Conservation (phyloP, 1,284 basidiomycete genomes). For the Wallemia mellicola region DNA sequence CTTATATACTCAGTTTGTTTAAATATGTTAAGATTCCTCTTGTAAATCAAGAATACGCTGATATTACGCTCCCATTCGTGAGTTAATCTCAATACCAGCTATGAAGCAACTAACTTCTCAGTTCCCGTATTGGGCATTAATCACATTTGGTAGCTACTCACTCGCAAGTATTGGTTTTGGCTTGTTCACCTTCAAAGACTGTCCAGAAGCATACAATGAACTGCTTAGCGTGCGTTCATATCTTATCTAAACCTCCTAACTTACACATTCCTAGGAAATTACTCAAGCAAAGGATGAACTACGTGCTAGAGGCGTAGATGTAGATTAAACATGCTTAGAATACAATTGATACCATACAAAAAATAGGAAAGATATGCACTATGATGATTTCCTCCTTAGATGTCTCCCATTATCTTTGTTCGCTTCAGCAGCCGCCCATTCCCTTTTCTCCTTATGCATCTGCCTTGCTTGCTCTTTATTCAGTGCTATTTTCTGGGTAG, state of each 20-base stretch:
- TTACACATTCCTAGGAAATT: not conserved
- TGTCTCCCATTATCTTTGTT: constrained; percentile 15
- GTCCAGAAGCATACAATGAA: not conserved
- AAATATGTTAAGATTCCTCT: not conserved
- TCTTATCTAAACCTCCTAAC: not conserved
- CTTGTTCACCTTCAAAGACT: not conserved
- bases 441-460: constrained; percentile 32
- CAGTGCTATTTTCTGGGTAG: constrained; percentile 39
- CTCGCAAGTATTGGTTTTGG: not conserved
- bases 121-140: not conserved
- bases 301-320: not conserved
- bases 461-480: constrained; percentile 41
- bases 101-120: not conserved
- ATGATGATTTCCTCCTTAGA: not conserved
- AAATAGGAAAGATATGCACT: not conserved
- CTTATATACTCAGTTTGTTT: not conserved
- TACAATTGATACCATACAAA: not conserved
- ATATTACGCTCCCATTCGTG: not conserved
- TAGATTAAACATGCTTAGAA: not conserved
- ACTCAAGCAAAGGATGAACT: not conserved
- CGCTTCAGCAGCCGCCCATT: constrained; percentile 28
- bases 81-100: not conserved
- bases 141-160: not conserved
- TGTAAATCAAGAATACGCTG: not conserved
- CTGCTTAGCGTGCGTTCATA: not conserved